A percentile compares a stretch with the other conserved stretches of the same genome.
These are phyloP conservation scores for Lipomyces spencermartinsiae DNA, from an alignment of 805 yeast genomes.

Conservation along the genomic window DNA sequence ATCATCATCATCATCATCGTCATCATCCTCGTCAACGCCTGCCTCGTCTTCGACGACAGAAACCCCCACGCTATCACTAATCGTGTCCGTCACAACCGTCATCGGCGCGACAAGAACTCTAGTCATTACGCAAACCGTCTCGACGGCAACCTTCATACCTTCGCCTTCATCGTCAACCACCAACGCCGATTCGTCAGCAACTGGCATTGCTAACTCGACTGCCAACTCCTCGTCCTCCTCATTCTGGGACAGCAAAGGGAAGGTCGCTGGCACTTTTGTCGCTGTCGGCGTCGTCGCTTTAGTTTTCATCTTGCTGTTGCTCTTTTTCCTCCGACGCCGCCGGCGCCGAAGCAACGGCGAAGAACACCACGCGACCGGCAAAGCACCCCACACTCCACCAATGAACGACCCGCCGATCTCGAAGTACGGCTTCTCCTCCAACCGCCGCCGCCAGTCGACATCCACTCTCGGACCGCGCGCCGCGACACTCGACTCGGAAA, in stretches of 20 bases:
- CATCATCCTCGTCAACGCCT: conserved; percentile 9
- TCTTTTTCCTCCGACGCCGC: conserved; percentile 53
- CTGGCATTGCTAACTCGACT: conserved; percentile 25
- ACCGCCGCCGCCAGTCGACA: conserved; percentile 27
- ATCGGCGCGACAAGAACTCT: conserved; percentile 40
- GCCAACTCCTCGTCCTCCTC: conserved; percentile 44
- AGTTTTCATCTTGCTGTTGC: conserved; percentile 52
- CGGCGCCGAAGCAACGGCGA: conserved; percentile 39
- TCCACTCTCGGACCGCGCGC: conserved; percentile 21
- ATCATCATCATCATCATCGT: conserved; percentile 7
- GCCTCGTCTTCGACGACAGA: conserved; percentile 34
- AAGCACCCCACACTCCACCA: conserved; percentile 14
- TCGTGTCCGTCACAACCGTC: conserved; percentile 42
- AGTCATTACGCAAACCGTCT: conserved; percentile 33
- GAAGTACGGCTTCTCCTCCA: conserved; percentile 30
- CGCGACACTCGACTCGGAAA: conserved; percentile 25
- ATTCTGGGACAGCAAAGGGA: conserved; percentile 73
- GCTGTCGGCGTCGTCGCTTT: conserved; percentile 73
- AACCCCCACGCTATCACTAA: conserved; percentile 25
- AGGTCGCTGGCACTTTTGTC: conserved; percentile 84
- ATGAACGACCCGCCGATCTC: conserved; percentile 23
- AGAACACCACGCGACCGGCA: conserved; percentile 18
- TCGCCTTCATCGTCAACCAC: conserved; percentile 15
- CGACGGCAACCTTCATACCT: conserved; percentile 28
- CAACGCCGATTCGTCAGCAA: not conserved